Percentiles rank a stretch among this genome's conserved stretches.
phyloP scores from a whole-genome alignment of 208 protist species.

The Herpetomonas muscarum region DNA sequence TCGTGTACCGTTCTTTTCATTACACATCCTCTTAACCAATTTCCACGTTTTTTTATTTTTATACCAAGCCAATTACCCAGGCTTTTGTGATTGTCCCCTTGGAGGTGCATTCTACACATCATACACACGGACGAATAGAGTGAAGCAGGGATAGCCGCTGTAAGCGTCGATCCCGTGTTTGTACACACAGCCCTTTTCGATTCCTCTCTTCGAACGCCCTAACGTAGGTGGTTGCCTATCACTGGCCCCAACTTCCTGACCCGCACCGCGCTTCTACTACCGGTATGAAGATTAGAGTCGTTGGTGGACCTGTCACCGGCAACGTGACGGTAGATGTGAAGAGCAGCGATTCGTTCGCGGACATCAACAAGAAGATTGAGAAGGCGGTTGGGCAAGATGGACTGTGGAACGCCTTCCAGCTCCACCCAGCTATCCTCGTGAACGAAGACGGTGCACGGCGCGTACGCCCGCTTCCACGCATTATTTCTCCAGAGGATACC shows the following conservation, averaged over 20 bases:
- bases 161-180: too few relatives aligned
- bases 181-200: too few relatives aligned
- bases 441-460: conserved; percentile 6
- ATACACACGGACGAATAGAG: too few relatives aligned
- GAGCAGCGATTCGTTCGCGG: conserved; percentile 35
- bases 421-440: conserved; percentile 19
- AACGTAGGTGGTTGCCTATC: too few relatives aligned
- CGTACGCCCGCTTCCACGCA: conserved; percentile 14
- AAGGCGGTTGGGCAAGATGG: conserved; percentile 27
- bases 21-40: neutral
- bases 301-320: conserved; percentile 32
- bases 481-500: conserved; percentile 24
- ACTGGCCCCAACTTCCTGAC: too few relatives aligned
- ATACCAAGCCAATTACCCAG: too few relatives aligned
- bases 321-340: conserved; percentile 37
- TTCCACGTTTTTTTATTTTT: neutral
- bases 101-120: too few relatives aligned
- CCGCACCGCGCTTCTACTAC: too few relatives aligned
- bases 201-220: too few relatives aligned
- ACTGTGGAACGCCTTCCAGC: conserved; percentile 35
- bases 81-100: too few relatives aligned
- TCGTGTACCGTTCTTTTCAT: conserved; percentile 13
- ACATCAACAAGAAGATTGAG: conserved; percentile 50
- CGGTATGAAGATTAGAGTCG: conserved; percentile 63
- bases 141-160: too few relatives aligned